Percentiles rank a stretch among this genome's conserved stretches.
Conservation (phyloP, 2,329 filamentous ascomycete genomes). For the Colletotrichum sp. region DNA sequence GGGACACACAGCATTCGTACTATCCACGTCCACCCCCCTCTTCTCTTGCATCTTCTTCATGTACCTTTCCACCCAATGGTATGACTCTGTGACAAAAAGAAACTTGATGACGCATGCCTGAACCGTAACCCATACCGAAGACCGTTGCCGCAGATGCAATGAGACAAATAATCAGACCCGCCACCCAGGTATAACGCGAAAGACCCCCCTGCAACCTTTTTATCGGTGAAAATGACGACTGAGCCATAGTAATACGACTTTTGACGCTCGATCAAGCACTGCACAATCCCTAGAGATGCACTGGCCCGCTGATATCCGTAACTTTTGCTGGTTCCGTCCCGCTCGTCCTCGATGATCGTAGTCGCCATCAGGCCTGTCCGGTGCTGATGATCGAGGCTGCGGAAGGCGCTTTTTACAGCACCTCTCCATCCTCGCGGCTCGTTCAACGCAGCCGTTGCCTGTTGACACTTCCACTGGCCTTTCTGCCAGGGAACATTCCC, state of each 20-base stretch:
- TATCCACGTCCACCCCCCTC: neutral
- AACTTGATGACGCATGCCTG: conserved; percentile 15
- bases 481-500: neutral
- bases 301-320: neutral
- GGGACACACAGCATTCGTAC: neutral
- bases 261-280: neutral
- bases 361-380: neutral
- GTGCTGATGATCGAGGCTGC: neutral
- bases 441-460: neutral
- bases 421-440: neutral
- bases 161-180: conserved; percentile 16
- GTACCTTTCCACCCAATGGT: conserved; percentile 9
- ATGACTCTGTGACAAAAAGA: conserved; percentile 17
- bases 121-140: conserved; percentile 18
- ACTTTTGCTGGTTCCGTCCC: neutral
- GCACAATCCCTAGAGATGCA: neutral
- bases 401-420: neutral
- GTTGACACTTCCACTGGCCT: neutral
- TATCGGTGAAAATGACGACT: neutral
- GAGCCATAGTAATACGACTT: neutral
- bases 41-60: conserved; percentile 1
- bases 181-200: conserved; percentile 9
- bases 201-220: neutral
- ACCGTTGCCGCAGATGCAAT: conserved; percentile 21
- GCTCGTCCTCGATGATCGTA: neutral